Conservation (phyloP, 148 eudicot genomes). For the Vaccinium corymbosum region DNA sequence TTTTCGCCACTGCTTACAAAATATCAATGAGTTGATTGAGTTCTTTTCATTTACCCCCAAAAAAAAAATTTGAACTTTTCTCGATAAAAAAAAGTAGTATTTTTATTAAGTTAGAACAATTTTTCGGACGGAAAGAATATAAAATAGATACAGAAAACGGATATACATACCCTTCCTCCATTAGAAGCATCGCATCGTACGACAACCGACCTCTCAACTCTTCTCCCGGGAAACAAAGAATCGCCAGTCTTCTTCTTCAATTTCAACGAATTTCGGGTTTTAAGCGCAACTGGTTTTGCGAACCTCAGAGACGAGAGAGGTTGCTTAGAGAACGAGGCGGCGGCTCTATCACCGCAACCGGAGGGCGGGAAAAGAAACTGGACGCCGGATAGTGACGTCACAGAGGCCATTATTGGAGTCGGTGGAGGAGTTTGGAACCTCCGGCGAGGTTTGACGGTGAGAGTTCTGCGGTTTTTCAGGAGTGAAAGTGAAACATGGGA, state of each 20-base stretch:
- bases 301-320: conserved; percentile 24
- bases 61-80: no score
- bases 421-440: neutral
- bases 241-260: conserved; percentile 25
- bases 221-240: conserved; percentile 21
- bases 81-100: no score
- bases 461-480: neutral
- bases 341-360: conserved; percentile 12
- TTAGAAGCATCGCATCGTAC: conserved; percentile 61
- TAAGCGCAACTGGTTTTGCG: conserved; percentile 10
- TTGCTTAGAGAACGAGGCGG: conserved; percentile 29
- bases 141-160: neutral
- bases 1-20: no score
- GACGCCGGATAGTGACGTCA: conserved; percentile 32
- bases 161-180: conserved; percentile 47
- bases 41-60: no score
- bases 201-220: conserved; percentile 24
- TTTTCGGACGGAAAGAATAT: neutral
- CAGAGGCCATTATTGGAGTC: conserved; percentile 21
- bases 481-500: neutral
- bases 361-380: conserved; percentile 8
- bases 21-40: no score
- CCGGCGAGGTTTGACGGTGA: neutral
- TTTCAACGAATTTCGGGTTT: conserved; percentile 20
- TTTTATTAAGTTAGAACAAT: no score